phyloP scores from a whole-genome alignment of 495 filamentous ascomycete species.

The Trichoderma parareesei region DNA sequence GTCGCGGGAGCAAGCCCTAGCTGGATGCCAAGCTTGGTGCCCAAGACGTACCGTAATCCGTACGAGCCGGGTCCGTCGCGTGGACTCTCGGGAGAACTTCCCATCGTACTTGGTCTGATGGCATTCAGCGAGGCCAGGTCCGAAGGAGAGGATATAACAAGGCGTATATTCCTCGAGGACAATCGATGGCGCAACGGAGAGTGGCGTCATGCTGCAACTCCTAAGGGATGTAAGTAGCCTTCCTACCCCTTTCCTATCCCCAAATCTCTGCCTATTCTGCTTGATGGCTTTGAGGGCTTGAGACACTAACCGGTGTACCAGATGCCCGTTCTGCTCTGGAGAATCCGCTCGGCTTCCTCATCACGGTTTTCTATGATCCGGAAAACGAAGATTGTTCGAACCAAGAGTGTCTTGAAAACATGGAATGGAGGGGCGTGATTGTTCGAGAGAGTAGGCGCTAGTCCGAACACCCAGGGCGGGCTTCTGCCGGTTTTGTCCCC shows the following conservation, averaged over 20 bases:
- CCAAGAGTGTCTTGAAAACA: neutral
- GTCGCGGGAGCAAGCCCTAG: constrained; percentile 18
- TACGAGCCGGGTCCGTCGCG: constrained; percentile 8
- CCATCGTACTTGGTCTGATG: constrained; percentile 25
- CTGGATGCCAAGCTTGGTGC: constrained; percentile 30
- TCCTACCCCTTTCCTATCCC: neutral
- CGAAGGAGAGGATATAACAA: constrained; percentile 7
- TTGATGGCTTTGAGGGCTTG: neutral
- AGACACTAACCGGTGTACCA: neutral
- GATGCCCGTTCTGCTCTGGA: constrained; percentile 5
- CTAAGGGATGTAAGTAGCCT: constrained; percentile 20
- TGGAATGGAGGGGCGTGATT: constrained; percentile 14
- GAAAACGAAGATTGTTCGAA: constrained; percentile 9
- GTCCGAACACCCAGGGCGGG: neutral
- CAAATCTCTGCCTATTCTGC: neutral
- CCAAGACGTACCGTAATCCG: constrained; percentile 19
- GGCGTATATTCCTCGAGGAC: constrained; percentile 17
- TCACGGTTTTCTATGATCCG: constrained; percentile 20
- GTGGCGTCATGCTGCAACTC: constrained; percentile 16
- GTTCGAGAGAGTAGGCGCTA: constrained; percentile 1
- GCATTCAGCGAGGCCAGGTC: constrained; percentile 18
- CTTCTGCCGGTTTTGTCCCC: neutral
- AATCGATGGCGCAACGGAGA: constrained; percentile 14
- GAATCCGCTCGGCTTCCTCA: constrained; percentile 20
- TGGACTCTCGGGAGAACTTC: constrained; percentile 24